A percentile compares a stretch with the other conserved stretches of the same genome.
Evolutionary conservation across 2,329 filamentous ascomycete species (phyloP).

Genomic region (Alternaria viburni): DNA sequence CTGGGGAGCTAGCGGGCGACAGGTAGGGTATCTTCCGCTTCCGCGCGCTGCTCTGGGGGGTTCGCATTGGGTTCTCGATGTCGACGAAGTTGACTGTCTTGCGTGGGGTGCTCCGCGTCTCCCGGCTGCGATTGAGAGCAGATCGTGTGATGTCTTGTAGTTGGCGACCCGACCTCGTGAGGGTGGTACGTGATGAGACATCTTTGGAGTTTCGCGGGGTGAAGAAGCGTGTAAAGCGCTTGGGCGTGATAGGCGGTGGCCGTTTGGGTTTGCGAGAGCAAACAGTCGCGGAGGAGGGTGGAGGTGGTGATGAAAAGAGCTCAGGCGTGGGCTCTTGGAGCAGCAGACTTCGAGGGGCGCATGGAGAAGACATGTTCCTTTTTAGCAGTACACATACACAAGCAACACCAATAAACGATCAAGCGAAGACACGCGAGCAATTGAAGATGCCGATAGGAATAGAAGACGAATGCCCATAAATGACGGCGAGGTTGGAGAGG

Average conservation of each 20-base stretch:
- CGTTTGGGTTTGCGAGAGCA: constrained; percentile 51
- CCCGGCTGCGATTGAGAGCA: constrained; percentile 50
- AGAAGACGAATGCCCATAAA: constrained; percentile 15
- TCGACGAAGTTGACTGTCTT: constrained; percentile 51
- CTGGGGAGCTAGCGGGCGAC: constrained; percentile 50
- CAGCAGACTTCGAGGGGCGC: constrained; percentile 26
- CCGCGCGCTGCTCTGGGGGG: constrained; percentile 39
- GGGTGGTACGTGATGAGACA: constrained; percentile 32
- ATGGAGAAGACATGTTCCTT: constrained; percentile 38
- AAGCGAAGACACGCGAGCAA: constrained; percentile 5
- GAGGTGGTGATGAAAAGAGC: constrained; percentile 49
- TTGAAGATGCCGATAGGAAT: not conserved
- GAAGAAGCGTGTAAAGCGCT: constrained; percentile 60
- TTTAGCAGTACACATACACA: constrained; percentile 11
- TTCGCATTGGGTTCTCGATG: constrained; percentile 35
- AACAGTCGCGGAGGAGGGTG: constrained; percentile 33
- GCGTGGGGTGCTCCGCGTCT: constrained; percentile 39
- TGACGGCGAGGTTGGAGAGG: constrained; percentile 15
- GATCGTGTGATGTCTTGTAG: constrained; percentile 58
- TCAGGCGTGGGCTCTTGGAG: constrained; percentile 43
- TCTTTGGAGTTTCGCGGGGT: constrained; percentile 51
- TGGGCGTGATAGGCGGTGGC: constrained; percentile 58
- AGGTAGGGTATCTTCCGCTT: constrained; percentile 49
- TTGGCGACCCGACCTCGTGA: constrained; percentile 52
- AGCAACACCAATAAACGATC: constrained; percentile 6